phyloP scores from a whole-genome alignment of 2,329 filamentous ascomycete genomes.

The Aspergillus amoenus region DNA sequence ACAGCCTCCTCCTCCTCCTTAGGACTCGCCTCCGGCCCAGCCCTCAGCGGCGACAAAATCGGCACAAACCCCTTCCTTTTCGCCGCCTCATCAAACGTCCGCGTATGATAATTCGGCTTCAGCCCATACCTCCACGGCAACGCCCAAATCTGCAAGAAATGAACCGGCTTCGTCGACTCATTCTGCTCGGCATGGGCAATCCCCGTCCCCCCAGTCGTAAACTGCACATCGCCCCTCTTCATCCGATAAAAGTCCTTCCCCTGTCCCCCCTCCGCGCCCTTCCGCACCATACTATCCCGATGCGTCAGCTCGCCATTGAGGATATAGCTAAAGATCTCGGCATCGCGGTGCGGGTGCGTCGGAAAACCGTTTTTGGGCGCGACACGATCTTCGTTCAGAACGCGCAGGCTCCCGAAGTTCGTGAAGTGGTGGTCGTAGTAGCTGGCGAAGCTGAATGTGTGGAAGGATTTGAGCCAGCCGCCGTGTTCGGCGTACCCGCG shows the following conservation, averaged over 20 bases:
- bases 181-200: constrained; percentile 83
- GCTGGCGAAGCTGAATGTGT: constrained; percentile 79
- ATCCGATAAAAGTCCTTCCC: constrained; percentile 68
- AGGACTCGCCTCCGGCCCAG: constrained; percentile 60
- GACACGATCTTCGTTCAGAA: constrained; percentile 88
- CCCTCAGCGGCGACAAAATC: constrained; percentile 74
- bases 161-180: constrained; percentile 68
- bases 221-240: constrained; percentile 80
- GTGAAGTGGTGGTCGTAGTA: constrained; percentile 67
- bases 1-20: constrained; percentile 65
- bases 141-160: constrained; percentile 89
- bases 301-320: constrained; percentile 84
- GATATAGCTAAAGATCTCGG: constrained; percentile 88
- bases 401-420: constrained; percentile 73
- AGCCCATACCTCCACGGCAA: constrained; percentile 73
- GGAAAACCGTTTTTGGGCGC: constrained; percentile 73
- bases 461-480: constrained; percentile 84
- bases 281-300: constrained; percentile 79
- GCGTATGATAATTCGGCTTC: constrained; percentile 73
- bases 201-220: constrained; percentile 80
- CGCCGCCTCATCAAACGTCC: constrained; percentile 67
- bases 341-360: constrained; percentile 80
- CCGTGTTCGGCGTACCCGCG: constrained; percentile 79
- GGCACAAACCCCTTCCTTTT: constrained; percentile 71
- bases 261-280: constrained; percentile 60